Base-by-base conservation (phyloP, 768 basidiomycete genomes). In the Symmetrospora coprosmae region DNA sequence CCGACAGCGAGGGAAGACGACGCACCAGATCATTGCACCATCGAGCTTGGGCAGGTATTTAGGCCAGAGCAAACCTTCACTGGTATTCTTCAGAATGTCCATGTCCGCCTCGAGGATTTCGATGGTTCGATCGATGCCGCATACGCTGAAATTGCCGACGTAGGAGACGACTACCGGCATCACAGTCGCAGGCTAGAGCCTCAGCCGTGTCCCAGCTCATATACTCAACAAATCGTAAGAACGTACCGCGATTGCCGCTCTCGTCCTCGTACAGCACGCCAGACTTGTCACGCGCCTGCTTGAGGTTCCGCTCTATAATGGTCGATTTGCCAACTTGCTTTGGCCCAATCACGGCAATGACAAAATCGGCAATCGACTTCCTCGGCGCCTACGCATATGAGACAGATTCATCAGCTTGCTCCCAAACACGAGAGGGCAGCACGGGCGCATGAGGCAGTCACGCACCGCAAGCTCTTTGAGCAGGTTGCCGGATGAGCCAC, bases 311-410 rank as follows among this genome's bases (percentile, higher is more conserved):
- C 34, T 77, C 76, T 64, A 94, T 85, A 49, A 87, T 78, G 2
- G 81, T 80, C 1, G 86, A 83, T 73, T 96, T 96, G 62, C 91
- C 92, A 62, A 85, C 88, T 33, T 82, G 79, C 37, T 77, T 72
- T 13, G 80, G 78, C 14, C 92, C 92, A 37, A 91, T 47, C n/a
- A 53, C 51, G 31, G 83, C 82, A 30, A 97, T 56, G 38, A 66
- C 58, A 37, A 61, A 53, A 43, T 61, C 46, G 16, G 60, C 63
- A 11, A 61, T 45, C 6, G 40, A 38, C 39, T 33, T 61, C 21
- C 23, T 50, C 19, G 49, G 33, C 13, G 27, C 33, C 21, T 47
- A n/a, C n/a, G n/a, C n/a, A n/a, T n/a, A n/a, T n/a, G n/a, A n/a
- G n/a, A n/a, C n/a, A n/a, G n/a, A n/a, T n/a, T n/a, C n/a, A n/a